Evolutionary conservation across 208 protist species (phyloP), one percentile per base, ranked within the genome.

Genomic region (Novymonas esmeraldas): DNA sequence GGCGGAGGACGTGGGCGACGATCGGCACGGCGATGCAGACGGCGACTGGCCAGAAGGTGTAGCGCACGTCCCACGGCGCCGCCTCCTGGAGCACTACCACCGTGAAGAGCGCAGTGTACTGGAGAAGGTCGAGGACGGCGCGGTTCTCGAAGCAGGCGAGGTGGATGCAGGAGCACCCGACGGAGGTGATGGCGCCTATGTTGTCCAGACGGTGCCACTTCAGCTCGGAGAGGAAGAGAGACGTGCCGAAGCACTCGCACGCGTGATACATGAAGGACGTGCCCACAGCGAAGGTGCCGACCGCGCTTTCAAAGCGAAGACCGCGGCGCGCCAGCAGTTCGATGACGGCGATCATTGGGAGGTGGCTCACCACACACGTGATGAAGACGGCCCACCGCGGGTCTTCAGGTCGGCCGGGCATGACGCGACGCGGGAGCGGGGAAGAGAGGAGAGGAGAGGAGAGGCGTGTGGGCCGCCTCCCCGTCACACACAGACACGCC

Each of bases 151-250:
- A 62, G 41, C 63, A 65, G 26, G 73, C 62, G 29, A 83, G 49
- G 44, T 74, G 85, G 0, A 88, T 63, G 50, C 57, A 87, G 44
- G 73, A 82, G 51, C 79, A 78, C 2, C 84, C 81, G 0, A 92
- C 38, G 1, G 46, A 67, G 4, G 72, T 63, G 41, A 93, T 78
- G 16, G 76, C 84, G n/a, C 70, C 72, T 54, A 93, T 79, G 62
- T 95, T 95, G 62, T 95, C 87, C 0, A 93, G 70, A 0, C 76
- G 76, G 55, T 95, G 90, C 87, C 87, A 90, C 34, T 77, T 67
- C 65, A 72, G 39, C 61, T 92, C 81, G 0, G 79, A 67, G 16
- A 93, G 49, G 22, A 90, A 82, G 24, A 93, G 65, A 13, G 18
- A 46, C 31, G 31, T 39, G 24, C 80, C 16, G 39, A 95, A 84